A percentile compares a stretch with the other conserved stretches of the same genome.
These are phyloP conservation scores for Tulasnella sp. DNA, from an alignment of 768 basidiomycete species.

Conservation along the genomic window DNA sequence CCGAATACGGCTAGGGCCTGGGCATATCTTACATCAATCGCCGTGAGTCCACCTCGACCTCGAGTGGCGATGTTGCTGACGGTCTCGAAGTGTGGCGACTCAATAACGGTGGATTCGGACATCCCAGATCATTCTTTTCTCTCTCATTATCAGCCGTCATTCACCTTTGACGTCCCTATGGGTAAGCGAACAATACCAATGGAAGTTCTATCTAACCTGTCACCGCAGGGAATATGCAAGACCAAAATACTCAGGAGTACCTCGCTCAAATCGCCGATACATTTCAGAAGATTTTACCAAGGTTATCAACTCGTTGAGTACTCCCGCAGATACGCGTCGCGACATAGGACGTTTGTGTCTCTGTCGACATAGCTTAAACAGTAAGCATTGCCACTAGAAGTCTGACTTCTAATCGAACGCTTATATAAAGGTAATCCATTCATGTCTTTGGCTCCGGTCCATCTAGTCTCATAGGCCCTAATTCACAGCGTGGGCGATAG, in stretches of 20 bases:
- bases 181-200: constrained; percentile 17
- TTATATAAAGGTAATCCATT: too few species aligned
- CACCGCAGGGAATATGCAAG: constrained; percentile 47
- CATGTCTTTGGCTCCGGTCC: too few species aligned
- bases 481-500: background rate
- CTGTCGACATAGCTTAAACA: too few species aligned
- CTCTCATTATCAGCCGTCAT: constrained; percentile 64
- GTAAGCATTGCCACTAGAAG: too few species aligned
- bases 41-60: constrained; percentile 47
- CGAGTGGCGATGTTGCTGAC: background rate
- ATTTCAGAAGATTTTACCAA: background rate
- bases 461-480: too few species aligned
- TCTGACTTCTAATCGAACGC: too few species aligned
- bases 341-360: too few species aligned
- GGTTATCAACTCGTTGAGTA: too few species aligned
- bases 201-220: background rate
- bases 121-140: constrained; percentile 71
- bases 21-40: constrained; percentile 66
- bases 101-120: constrained; percentile 43
- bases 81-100: constrained; percentile 36
- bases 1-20: constrained; percentile 80
- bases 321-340: too few species aligned
- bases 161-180: constrained; percentile 57
- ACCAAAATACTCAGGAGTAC: constrained; percentile 55
- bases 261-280: constrained; percentile 18